Evolutionary conservation across 306 rosid species (phyloP).

Genomic region (Nissolia schottii): DNA sequence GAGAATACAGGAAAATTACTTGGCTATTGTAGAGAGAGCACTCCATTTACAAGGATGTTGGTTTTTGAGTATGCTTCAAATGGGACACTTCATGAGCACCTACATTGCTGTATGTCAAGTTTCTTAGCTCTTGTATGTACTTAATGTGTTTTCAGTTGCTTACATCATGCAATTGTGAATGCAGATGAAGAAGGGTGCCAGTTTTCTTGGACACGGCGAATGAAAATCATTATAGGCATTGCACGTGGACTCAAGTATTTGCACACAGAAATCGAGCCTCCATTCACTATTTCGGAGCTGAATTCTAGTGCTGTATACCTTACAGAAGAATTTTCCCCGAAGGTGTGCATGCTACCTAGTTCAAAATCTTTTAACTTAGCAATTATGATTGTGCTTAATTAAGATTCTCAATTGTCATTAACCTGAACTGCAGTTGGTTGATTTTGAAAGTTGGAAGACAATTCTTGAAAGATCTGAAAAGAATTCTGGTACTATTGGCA

Average conservation of each 20-base stretch:
- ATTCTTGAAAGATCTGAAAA: constrained; percentile 86
- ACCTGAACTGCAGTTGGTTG: constrained; percentile 67
- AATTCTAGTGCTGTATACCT: constrained; percentile 93
- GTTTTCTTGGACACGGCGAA: constrained; percentile 86
- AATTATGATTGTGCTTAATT: neutral
- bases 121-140: neutral
- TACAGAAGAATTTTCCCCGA: constrained; percentile 91
- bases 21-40: constrained; percentile 83
- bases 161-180: constrained; percentile 22
- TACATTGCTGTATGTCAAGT: constrained; percentile 76
- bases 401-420: constrained; percentile 9
- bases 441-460: constrained; percentile 97
- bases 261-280: constrained; percentile 87
- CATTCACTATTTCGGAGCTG: constrained; percentile 88
- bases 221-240: constrained; percentile 80
- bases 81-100: constrained; percentile 86
- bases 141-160: constrained; percentile 11
- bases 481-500: constrained; percentile 66
- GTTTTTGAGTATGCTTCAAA: constrained; percentile 94
- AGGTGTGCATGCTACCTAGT: constrained; percentile 43
- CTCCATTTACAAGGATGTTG: constrained; percentile 92
- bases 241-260: constrained; percentile 86
- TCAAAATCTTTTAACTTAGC: constrained; percentile 1
- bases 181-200: constrained; percentile 90
- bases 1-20: constrained; percentile 78